Conservation (phyloP, 805 yeast species). For the Kodamaea hsintzibuensis region DNA sequence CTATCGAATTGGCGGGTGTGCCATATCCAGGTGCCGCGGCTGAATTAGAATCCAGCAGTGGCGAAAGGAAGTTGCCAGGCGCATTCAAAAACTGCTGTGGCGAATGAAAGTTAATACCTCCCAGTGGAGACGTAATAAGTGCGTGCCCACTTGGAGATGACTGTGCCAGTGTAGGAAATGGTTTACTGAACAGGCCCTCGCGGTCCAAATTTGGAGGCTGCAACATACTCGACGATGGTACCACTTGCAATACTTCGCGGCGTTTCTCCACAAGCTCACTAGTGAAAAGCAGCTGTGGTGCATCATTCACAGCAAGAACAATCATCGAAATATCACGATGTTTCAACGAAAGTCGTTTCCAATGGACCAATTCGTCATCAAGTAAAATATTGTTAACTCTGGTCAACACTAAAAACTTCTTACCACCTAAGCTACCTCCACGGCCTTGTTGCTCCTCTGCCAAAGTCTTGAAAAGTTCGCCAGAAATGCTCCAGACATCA, state of each 20-base stretch:
- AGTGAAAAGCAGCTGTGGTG: constrained; percentile 45
- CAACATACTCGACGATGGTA: constrained; percentile 1
- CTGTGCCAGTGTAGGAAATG: constrained; percentile 1
- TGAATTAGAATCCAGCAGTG: constrained; percentile 16
- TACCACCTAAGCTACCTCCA: constrained; percentile 43
- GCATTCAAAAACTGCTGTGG: constrained; percentile 39
- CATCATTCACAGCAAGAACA: constrained; percentile 66
- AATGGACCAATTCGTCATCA: constrained; percentile 77
- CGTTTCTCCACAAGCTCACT: constrained; percentile 1
- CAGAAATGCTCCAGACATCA: constrained; percentile 65
- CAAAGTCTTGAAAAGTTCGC: constrained; percentile 40
- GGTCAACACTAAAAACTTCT: constrained; percentile 64
- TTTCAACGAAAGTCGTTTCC: constrained; percentile 70
- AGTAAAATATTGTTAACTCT: constrained; percentile 73
- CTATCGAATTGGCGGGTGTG: constrained; percentile 2
- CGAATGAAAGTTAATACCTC: constrained; percentile 34
- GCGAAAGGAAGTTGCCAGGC: constrained; percentile 34
- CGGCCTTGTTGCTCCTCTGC: constrained; percentile 34
- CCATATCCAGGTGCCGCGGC: background rate
- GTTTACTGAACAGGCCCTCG: constrained; percentile 1
- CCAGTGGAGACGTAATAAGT: constrained; percentile 32
- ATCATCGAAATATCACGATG: constrained; percentile 59
- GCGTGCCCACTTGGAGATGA: background rate
- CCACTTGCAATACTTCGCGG: background rate
- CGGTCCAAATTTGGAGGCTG: background rate